Percentiles rank a stretch among this genome's conserved stretches.
Conservation (phyloP, 371 early-diverging fungal genomes). For the Syncephalastrum sp. region DNA sequence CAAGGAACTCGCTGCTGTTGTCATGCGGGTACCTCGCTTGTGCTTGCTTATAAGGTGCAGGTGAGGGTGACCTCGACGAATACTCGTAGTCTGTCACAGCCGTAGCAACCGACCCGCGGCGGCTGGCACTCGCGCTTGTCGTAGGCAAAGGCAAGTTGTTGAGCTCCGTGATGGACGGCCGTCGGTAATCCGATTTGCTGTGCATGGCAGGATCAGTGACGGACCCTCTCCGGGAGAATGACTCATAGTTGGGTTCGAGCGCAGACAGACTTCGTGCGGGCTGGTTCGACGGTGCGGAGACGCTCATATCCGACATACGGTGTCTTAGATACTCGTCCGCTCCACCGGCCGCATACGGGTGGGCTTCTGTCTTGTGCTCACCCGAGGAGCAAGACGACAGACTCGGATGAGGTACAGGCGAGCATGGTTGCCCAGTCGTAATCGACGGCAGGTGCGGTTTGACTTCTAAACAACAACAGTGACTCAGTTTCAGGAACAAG, state of each 20-base stretch:
- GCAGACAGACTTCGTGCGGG: slow-evolving; percentile 23
- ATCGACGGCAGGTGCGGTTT: slow-evolving; percentile 30
- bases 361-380: background rate
- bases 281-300: slow-evolving; percentile 14
- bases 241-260: slow-evolving; percentile 33
- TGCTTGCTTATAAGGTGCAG: slow-evolving; percentile 21
- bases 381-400: slow-evolving; percentile 1
- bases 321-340: slow-evolving; percentile 46
- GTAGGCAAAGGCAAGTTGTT: slow-evolving; percentile 29
- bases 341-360: slow-evolving; percentile 1
- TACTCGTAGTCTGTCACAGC: slow-evolving; percentile 33
- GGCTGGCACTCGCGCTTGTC: slow-evolving; percentile 28
- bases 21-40: slow-evolving; percentile 5
- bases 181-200: slow-evolving; percentile 23
- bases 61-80: slow-evolving; percentile 42
- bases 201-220: slow-evolving; percentile 28
- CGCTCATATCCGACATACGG: slow-evolving; percentile 47
- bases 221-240: slow-evolving; percentile 40
- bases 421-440: slow-evolving; percentile 25
- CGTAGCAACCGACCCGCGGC: slow-evolving; percentile 42
- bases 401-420: slow-evolving; percentile 20
- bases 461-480: background rate
- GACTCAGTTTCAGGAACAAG: slow-evolving; percentile 1
- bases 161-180: slow-evolving; percentile 34
- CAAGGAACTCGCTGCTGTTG: slow-evolving; percentile 5